Evolutionary conservation across 2,329 filamentous ascomycete genomes (phyloP).

Genomic region (Paracoccidioides lutzii): DNA sequence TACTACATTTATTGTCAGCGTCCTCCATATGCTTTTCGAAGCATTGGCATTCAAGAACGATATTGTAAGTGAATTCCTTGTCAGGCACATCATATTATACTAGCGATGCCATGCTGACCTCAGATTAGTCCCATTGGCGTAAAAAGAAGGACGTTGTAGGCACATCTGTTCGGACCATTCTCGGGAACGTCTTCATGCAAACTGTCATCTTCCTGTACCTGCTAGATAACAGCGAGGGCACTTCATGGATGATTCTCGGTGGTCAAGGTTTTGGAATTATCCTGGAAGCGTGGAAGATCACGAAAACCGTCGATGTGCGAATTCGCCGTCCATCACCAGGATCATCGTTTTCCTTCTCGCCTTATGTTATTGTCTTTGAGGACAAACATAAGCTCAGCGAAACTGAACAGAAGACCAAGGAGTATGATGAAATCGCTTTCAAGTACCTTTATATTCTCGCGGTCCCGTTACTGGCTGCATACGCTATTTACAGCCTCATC

Average conservation of each 20-base stretch:
- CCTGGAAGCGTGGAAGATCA: constrained; percentile 86
- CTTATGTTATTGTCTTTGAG: constrained; percentile 73
- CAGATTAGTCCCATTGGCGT: constrained; percentile 64
- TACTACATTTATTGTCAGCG: constrained; percentile 69
- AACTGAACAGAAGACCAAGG: constrained; percentile 93
- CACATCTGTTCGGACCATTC: constrained; percentile 87
- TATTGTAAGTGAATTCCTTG: constrained; percentile 43
- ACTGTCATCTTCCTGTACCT: constrained; percentile 89
- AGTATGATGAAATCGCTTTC: constrained; percentile 97
- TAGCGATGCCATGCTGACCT: neutral
- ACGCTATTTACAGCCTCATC: constrained; percentile 78
- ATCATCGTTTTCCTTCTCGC: constrained; percentile 60
- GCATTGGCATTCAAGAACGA: constrained; percentile 94
- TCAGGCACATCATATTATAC: neutral
- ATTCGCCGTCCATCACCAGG: constrained; percentile 55
- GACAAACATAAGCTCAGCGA: constrained; percentile 94
- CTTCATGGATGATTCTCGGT: constrained; percentile 96
- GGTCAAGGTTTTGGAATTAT: constrained; percentile 76
- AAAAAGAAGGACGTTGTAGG: constrained; percentile 99
- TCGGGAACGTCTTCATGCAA: constrained; percentile 98
- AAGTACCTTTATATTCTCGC: constrained; percentile 88
- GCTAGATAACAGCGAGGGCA: constrained; percentile 93
- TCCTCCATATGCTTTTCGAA: constrained; percentile 90
- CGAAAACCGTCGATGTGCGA: constrained; percentile 82
- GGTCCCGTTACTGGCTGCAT: constrained; percentile 77